phyloP scores from a whole-genome alignment of 2,329 filamentous ascomycete genomes.

The Microdochium nivale region DNA sequence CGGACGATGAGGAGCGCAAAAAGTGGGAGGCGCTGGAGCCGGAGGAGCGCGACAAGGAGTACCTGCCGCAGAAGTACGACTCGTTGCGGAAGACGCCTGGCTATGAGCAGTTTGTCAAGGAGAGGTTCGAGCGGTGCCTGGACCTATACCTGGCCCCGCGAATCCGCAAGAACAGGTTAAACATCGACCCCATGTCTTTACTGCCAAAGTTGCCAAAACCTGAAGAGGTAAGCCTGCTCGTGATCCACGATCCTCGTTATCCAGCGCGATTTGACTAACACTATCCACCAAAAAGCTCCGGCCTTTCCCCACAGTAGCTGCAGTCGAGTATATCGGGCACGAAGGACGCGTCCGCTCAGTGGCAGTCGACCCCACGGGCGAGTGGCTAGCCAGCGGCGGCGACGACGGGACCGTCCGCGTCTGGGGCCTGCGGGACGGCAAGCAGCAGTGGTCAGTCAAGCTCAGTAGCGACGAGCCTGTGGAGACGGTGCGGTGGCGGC shows the following conservation, averaged over 20 bases:
- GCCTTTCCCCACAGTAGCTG: conserved; percentile 87
- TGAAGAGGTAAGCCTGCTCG: conserved; percentile 46
- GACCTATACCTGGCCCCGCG: conserved; percentile 93
- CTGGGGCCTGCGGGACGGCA: conserved; percentile 80
- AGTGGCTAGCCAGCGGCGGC: conserved; percentile 83
- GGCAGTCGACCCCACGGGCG: conserved; percentile 75
- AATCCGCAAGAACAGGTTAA: conserved; percentile 85
- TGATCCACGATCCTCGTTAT: background rate
- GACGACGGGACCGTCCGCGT: conserved; percentile 89
- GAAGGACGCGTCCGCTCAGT: conserved; percentile 80
- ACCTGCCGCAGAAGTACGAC: conserved; percentile 72
- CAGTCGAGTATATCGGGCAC: conserved; percentile 81
- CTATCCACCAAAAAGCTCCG: conserved; percentile 44
- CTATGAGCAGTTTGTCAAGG: conserved; percentile 84
- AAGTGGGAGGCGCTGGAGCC: conserved; percentile 80
- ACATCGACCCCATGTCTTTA: conserved; percentile 90
- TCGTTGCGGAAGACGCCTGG: conserved; percentile 86
- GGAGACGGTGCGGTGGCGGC: conserved; percentile 83
- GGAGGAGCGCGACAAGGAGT: conserved; percentile 86
- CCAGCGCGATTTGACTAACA: background rate
- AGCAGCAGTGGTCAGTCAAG: conserved; percentile 78
- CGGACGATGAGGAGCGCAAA: conserved; percentile 73
- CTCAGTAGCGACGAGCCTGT: conserved; percentile 73
- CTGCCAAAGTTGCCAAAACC: conserved; percentile 89
- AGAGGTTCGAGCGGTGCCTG: conserved; percentile 90